Percentiles rank a stretch among this genome's conserved stretches.
phyloP scores from a whole-genome alignment of 441 rosid species.

The Syzygium syzygioides region DNA sequence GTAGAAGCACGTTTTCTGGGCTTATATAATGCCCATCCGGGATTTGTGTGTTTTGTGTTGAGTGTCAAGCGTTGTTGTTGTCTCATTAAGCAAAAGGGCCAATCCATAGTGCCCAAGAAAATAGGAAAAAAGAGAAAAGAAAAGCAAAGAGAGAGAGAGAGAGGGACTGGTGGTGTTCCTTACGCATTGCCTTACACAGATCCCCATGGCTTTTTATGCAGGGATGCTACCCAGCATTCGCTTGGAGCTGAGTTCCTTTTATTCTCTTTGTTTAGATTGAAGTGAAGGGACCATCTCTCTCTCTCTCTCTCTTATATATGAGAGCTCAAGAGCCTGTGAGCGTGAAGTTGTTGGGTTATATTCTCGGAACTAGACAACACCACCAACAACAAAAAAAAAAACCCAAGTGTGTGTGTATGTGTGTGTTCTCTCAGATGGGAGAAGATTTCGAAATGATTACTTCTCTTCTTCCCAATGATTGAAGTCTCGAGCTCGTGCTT shows the following conservation, averaged over 20 bases:
- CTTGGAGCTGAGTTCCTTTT: slow-evolving; percentile 44
- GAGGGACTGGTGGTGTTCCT: slow-evolving; percentile 53
- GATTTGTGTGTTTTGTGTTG: not conserved
- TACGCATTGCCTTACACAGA: slow-evolving; percentile 51
- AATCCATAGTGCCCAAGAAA: not conserved
- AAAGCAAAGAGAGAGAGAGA: slow-evolving; percentile 27
- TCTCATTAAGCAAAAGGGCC: not conserved
- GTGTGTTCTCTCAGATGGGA: not conserved
- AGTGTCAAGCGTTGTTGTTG: not conserved
- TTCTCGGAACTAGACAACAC: slow-evolving; percentile 27
- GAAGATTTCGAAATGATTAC: slow-evolving; percentile 35
- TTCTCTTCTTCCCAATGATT: slow-evolving; percentile 50
- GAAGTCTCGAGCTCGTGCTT: slow-evolving; percentile 19
- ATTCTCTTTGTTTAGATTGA: slow-evolving; percentile 65
- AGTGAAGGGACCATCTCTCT: slow-evolving; percentile 44
- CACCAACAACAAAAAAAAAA: not conserved
- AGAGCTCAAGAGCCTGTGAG: slow-evolving; percentile 7
- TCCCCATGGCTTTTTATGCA: slow-evolving; percentile 67
- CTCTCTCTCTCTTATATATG: not conserved
- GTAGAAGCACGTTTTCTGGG: not conserved
- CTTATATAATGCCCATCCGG: not conserved
- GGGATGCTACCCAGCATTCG: slow-evolving; percentile 46
- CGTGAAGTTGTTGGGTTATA: slow-evolving; percentile 20
- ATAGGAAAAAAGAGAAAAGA: not conserved
- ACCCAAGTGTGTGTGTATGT: not conserved